Conservation (phyloP, 108 stramenopile species). For the Nitzschia palea region DNA sequence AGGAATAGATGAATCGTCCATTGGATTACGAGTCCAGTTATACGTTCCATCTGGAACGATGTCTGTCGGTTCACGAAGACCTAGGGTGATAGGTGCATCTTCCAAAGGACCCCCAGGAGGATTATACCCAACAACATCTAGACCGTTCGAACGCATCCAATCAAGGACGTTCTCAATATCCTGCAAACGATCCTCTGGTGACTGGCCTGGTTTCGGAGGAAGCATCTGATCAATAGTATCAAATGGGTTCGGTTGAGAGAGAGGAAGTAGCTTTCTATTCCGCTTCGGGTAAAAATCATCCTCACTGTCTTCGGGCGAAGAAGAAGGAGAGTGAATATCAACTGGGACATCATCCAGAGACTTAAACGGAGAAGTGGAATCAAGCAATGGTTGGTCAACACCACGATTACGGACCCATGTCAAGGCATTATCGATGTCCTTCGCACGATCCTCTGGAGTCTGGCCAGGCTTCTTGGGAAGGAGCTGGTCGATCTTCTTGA, state of each 20-base stretch:
- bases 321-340: slow-evolving; percentile 15
- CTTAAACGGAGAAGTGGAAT: slow-evolving; percentile 11
- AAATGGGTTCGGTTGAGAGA: slow-evolving; percentile 13
- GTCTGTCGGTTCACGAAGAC: not conserved
- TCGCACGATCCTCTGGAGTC: slow-evolving; percentile 19
- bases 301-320: slow-evolving; percentile 19
- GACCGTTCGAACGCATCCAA: slow-evolving; percentile 28
- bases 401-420: slow-evolving; percentile 31
- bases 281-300: slow-evolving; percentile 35
- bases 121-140: not conserved
- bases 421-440: slow-evolving; percentile 35
- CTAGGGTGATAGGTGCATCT: too few species aligned
- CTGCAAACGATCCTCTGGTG: slow-evolving; percentile 21
- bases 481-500: slow-evolving; percentile 21
- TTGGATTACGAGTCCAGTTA: slow-evolving; percentile 40
- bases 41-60: not conserved
- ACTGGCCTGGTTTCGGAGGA: slow-evolving; percentile 23
- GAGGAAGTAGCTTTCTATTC: slow-evolving; percentile 17
- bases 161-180: slow-evolving; percentile 21
- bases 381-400: not conserved
- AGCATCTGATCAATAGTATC: slow-evolving; percentile 24
- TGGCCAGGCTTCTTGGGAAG: slow-evolving; percentile 25
- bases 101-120: not conserved
- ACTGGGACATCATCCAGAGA: slow-evolving; percentile 24
- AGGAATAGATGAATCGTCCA: not conserved